Conservation (phyloP, 2,329 filamentous ascomycete genomes). For the Hypomyces perniciosus region DNA sequence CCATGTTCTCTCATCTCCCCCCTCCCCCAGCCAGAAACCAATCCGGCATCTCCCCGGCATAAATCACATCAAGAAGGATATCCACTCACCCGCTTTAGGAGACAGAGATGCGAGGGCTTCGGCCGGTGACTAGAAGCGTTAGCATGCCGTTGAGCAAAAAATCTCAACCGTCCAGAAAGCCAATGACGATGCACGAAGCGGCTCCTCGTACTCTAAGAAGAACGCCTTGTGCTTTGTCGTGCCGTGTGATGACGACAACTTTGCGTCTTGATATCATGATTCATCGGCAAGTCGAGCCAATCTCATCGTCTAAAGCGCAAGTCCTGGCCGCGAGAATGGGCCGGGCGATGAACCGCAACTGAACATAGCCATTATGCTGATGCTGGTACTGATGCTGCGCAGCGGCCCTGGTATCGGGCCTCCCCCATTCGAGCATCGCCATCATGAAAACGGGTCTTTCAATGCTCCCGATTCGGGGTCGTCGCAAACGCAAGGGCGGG, state of each 20-base stretch:
- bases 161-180: neutral
- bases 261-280: too few relatives aligned
- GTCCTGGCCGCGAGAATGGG: constrained; percentile 8
- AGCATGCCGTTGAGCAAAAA: neutral
- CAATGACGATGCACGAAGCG: too few relatives aligned
- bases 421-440: too few relatives aligned
- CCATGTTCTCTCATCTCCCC: neutral
- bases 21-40: constrained; percentile 3
- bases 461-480: too few relatives aligned
- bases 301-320: too few relatives aligned
- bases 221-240: too few relatives aligned
- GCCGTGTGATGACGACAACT: neutral
- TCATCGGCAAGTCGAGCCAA: too few relatives aligned
- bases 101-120: constrained; percentile 4
- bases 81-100: neutral
- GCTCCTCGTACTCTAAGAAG: too few relatives aligned
- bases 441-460: too few relatives aligned
- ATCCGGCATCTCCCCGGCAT: constrained; percentile 8
- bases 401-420: too few relatives aligned
- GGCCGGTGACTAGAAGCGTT: constrained; percentile 1
- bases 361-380: constrained; percentile 4
- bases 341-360: constrained; percentile 9
- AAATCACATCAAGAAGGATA: neutral
- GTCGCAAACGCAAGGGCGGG: too few relatives aligned
- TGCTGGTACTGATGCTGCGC: too few relatives aligned